phyloP scores from a whole-genome alignment of 2,329 filamentous ascomycete species.

The Penicillium sp. region DNA sequence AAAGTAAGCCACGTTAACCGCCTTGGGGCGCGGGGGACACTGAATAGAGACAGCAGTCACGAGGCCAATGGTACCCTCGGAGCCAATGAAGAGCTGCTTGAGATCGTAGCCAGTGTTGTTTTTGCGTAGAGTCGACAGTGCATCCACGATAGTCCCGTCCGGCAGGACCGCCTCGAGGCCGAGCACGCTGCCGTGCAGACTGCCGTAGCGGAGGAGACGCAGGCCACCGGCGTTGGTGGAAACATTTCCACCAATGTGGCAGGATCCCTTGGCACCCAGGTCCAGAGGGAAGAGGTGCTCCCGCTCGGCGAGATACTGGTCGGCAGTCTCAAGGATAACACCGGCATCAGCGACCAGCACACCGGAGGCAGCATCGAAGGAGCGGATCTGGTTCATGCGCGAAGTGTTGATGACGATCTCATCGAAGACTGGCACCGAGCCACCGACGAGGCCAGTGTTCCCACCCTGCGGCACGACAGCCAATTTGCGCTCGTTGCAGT shows the following conservation, averaged over 20 bases:
- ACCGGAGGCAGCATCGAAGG: conserved; percentile 87
- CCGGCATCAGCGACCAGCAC: conserved; percentile 84
- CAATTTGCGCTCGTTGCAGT: conserved; percentile 87
- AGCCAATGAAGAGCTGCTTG: conserved; percentile 93
- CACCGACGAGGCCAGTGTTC: conserved; percentile 91
- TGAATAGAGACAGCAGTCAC: conserved; percentile 84
- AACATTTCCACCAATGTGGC: conserved; percentile 91
- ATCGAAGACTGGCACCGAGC: conserved; percentile 92
- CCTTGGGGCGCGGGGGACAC: conserved; percentile 76
- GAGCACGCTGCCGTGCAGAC: conserved; percentile 82
- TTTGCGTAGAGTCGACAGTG: conserved; percentile 80
- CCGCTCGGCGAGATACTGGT: conserved; percentile 72
- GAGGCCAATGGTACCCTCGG: conserved; percentile 87
- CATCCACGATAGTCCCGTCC: conserved; percentile 83
- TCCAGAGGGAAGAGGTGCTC: conserved; percentile 91
- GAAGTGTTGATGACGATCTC: conserved; percentile 89
- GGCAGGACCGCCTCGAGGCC: conserved; percentile 89
- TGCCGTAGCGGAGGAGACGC: conserved; percentile 82
- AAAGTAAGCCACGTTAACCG: conserved; percentile 91
- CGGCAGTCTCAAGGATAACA: conserved; percentile 78
- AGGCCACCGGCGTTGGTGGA: conserved; percentile 92
- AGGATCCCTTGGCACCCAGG: conserved; percentile 94
- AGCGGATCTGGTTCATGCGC: conserved; percentile 82
- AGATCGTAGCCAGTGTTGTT: conserved; percentile 98
- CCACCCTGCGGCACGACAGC: conserved; percentile 95